These are phyloP conservation scores for Telopea speciosissima DNA, from an alignment of 177 flowering plant genomes.

Conservation along the genomic window DNA sequence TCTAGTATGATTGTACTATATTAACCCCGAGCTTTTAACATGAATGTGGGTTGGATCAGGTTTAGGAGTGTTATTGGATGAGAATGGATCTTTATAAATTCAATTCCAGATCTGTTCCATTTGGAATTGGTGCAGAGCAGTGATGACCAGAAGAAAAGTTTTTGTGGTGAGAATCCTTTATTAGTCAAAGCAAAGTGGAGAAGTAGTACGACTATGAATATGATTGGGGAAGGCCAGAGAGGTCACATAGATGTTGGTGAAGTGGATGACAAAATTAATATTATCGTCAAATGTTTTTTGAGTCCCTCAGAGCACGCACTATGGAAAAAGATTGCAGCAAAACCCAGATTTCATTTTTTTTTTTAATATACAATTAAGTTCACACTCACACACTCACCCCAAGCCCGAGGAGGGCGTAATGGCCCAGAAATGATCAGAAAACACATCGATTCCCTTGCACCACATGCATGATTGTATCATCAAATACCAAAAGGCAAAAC, in stretches of 20 bases:
- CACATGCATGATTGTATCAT: neutral
- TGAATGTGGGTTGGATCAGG: too few species aligned
- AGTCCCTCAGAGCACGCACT: neutral
- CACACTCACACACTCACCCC: neutral
- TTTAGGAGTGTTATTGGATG: too few species aligned
- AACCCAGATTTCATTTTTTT: too few species aligned
- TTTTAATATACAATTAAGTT: too few species aligned
- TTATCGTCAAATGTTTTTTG: neutral
- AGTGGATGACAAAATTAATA: slow-evolving; percentile 4
- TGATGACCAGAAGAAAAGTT: neutral
- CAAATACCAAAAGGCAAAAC: neutral
- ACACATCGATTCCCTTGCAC: neutral
- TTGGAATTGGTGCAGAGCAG: neutral
- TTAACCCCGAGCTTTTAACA: too few species aligned
- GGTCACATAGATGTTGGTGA: neutral
- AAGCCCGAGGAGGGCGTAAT: neutral
- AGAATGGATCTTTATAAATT: neutral
- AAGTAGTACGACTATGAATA: neutral
- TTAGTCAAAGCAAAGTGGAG: slow-evolving; percentile 3
- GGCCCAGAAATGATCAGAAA: neutral
- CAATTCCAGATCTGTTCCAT: neutral
- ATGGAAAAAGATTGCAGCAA: neutral
- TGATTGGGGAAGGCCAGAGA: neutral
- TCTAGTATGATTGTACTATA: too few species aligned
- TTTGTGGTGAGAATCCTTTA: neutral